Conservation (phyloP, 768 basidiomycete species). For the Suillus lakei region DNA sequence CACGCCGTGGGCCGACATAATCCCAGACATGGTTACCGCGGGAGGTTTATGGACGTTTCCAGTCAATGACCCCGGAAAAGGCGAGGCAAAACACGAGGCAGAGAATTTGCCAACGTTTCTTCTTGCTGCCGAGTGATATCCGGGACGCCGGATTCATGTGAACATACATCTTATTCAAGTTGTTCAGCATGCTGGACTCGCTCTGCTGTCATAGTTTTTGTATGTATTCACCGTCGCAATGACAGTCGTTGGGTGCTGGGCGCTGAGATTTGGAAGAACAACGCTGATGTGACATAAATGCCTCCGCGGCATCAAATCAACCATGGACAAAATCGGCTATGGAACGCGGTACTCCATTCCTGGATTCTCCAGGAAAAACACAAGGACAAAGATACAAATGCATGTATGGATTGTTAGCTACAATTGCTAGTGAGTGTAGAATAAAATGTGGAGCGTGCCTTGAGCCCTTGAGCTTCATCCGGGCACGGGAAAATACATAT, state of each 20-base stretch:
- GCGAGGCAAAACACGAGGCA: constrained; percentile 61
- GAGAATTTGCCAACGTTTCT: constrained; percentile 28
- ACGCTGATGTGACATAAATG: constrained; percentile 18
- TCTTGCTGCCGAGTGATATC: constrained; percentile 15
- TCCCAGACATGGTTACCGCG: too few species aligned
- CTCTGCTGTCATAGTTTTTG: background rate
- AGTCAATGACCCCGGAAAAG: constrained; percentile 33
- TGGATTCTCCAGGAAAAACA: background rate
- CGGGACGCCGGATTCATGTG: constrained; percentile 15
- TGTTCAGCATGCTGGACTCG: background rate
- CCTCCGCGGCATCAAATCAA: constrained; percentile 29
- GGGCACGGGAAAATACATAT: background rate
- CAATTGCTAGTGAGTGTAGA: constrained; percentile 5
- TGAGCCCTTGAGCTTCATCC: background rate
- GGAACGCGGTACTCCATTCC: constrained; percentile 3
- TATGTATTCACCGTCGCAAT: background rate
- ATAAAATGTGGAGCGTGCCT: constrained; percentile 6
- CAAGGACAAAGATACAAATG: constrained; percentile 6
- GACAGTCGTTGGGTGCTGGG: background rate
- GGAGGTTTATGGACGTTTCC: too few species aligned
- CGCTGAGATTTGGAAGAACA: constrained; percentile 3
- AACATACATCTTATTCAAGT: constrained; percentile 1
- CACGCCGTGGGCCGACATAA: too few species aligned
- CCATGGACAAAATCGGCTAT: constrained; percentile 21
- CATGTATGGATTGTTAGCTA: constrained; percentile 11